Evolutionary conservation across 345 rosid genomes (phyloP).

Genomic region (Clausena lansium): DNA sequence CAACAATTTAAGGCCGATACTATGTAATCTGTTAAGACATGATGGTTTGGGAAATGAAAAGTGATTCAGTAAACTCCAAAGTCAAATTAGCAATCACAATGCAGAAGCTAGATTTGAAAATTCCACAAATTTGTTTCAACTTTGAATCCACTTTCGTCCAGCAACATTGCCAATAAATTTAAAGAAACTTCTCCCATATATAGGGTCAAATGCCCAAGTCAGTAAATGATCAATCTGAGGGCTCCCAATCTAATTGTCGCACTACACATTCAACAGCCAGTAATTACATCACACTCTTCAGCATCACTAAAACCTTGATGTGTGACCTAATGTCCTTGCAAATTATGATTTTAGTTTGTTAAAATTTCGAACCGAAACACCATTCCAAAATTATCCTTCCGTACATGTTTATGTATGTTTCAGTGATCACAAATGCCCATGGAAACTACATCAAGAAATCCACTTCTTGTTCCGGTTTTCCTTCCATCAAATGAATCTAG

Average conservation of each 20-base stretch:
- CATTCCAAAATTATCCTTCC: neutral
- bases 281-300: neutral
- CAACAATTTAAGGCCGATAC: neutral
- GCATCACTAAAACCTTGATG: neutral
- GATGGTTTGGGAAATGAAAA: neutral
- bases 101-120: neutral
- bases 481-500: neutral
- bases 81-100: neutral
- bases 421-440: neutral
- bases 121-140: neutral
- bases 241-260: neutral
- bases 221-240: neutral
- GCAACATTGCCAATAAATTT: neutral
- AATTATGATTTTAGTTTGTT: neutral
- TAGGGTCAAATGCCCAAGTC: conserved; percentile 1
- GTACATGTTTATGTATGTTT: neutral
- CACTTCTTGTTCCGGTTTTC: too few species aligned
- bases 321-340: neutral
- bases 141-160: too few species aligned
- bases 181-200: neutral
- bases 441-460: neutral
- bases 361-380: neutral
- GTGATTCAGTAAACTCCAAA: neutral
- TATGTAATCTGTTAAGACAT: neutral
- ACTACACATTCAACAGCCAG: neutral